Conservation (phyloP, 306 rosid species). For the Senna tora region DNA sequence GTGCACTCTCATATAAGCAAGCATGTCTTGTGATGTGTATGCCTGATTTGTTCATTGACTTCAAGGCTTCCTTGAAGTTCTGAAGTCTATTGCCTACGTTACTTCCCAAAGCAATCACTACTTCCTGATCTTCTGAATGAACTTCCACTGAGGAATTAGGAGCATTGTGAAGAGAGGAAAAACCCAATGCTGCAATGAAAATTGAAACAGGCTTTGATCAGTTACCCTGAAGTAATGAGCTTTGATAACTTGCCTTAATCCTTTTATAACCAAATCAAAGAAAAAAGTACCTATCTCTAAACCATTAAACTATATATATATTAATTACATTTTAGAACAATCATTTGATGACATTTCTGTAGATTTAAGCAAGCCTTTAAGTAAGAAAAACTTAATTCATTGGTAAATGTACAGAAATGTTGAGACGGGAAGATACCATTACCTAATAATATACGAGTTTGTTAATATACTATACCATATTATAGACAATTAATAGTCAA, state of each 20-base stretch:
- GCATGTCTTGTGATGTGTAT: slow-evolving; percentile 74
- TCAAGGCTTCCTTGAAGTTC: slow-evolving; percentile 82
- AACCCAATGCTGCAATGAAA: slow-evolving; percentile 50
- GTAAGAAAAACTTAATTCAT: background rate
- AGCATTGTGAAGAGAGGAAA: slow-evolving; percentile 51
- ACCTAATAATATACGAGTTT: background rate
- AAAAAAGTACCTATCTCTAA: background rate
- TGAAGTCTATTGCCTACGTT: slow-evolving; percentile 81
- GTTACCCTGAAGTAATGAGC: slow-evolving; percentile 19
- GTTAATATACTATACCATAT: background rate
- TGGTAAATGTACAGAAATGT: background rate
- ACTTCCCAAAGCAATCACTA: slow-evolving; percentile 90
- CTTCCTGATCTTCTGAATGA: slow-evolving; percentile 79
- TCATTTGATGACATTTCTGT: slow-evolving; percentile 3
- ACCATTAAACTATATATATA: slow-evolving; percentile 6
- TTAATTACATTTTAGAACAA: slow-evolving; percentile 1
- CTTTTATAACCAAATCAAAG: slow-evolving; percentile 23
- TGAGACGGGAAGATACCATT: background rate
- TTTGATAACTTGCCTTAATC: slow-evolving; percentile 15
- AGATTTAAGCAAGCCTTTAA: slow-evolving; percentile 20
- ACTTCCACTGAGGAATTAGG: slow-evolving; percentile 53
- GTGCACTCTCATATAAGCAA: slow-evolving; percentile 89
- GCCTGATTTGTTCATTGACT: slow-evolving; percentile 69
- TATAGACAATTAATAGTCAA: background rate
- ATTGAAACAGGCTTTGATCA: slow-evolving; percentile 33